Evolutionary conservation across 78 protist genomes (phyloP), one percentile per base, ranked within the genome.

Genomic region (Dictyostelium purpureum): DNA sequence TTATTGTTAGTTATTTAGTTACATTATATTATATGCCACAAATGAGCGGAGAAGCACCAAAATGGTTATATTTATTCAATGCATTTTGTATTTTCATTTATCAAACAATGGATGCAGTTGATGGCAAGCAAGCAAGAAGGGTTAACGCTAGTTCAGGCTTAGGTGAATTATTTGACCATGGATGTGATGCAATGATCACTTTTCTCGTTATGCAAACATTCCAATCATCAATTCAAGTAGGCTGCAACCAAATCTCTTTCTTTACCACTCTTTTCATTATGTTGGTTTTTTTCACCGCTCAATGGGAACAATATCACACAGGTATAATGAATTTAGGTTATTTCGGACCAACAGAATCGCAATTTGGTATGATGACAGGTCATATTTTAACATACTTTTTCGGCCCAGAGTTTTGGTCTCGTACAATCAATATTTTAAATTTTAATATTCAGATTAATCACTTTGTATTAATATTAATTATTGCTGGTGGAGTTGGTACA

Each of bases 131-230:
- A 45, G 95, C 94, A 12, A 76, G 95, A 77, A 57, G 88, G 24
- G 87, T 90, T 28, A 67, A 87, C 10, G 63, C 91, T 21, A 66
- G 81, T 9, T 82, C 91, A 9, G 91, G 93, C 19, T 63, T 92
- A 16, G 95, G 95, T 49, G 95, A 92, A 52, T 31, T 92, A 21
- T 92, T 92, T 78, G 95, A 92, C 52, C 95, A 92, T 51, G 95
- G 95, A 24, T 92, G 95, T 63, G 95, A 92, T 51, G 87, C 87
- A 51, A 70, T 79, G 67, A 81, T 78, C 28, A 90, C 94, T 2
- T 81, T 66, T 61, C 56, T 90, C 1, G 82, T 90, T 21, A 49
- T 79, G 28, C 63, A 78, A 19, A 51, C 82, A 9, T 74, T 90
- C 52, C 77, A 57, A 28, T 61, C 69, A 4, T 37, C 87, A 2